Conservation (phyloP, 2,329 filamentous ascomycete species). For the Volutella citrinella region DNA sequence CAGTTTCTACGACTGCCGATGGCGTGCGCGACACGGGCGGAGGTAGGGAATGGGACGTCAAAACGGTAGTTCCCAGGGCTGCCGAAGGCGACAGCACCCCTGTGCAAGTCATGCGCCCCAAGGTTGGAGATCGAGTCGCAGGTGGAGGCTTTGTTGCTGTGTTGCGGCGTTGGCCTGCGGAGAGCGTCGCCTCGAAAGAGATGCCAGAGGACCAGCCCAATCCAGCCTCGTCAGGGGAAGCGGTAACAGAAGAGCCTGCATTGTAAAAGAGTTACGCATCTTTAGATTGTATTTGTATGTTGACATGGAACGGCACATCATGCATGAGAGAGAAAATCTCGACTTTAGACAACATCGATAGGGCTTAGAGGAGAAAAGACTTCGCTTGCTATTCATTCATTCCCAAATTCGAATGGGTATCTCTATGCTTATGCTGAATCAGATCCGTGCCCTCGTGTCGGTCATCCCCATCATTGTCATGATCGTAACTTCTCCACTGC, state of each 20-base stretch:
- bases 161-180: conserved; percentile 29
- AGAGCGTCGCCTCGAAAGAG: too few species aligned
- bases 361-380: conserved; percentile 21
- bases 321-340: too few species aligned
- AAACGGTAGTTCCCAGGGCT: conserved; percentile 38
- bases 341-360: not conserved
- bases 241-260: too few species aligned
- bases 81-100: conserved; percentile 17
- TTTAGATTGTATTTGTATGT: too few species aligned
- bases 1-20: conserved; percentile 35
- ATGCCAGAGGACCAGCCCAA: conserved; percentile 7
- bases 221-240: too few species aligned
- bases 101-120: conserved; percentile 40
- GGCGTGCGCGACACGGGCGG: conserved; percentile 45
- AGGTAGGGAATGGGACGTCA: conserved; percentile 63
- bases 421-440: conserved; percentile 30
- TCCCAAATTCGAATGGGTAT: conserved; percentile 29
- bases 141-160: conserved; percentile 42
- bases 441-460: conserved; percentile 17
- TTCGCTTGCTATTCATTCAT: conserved; percentile 28
- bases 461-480: conserved; percentile 24
- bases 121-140: conserved; percentile 37
- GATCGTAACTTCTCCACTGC: conserved; percentile 20
- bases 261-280: too few species aligned
- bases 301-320: too few species aligned